Evolutionary conservation across 768 basidiomycete genomes (phyloP).

Genomic region (Mycena haematopus): DNA sequence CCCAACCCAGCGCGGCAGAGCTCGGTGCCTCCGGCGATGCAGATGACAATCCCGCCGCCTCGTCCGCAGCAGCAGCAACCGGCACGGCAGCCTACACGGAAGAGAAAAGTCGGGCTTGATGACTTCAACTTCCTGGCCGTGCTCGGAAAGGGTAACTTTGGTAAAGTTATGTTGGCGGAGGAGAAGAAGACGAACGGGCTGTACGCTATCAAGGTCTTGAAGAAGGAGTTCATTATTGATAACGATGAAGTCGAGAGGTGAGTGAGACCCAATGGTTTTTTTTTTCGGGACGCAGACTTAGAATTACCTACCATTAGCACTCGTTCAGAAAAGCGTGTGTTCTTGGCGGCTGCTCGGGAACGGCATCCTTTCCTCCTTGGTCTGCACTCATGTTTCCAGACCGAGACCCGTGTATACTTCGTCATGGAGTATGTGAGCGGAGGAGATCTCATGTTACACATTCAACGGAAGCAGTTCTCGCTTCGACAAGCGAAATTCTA

Average conservation of each 20-base stretch:
- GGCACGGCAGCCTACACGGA: slow-evolving; percentile 53
- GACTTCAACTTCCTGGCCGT: slow-evolving; percentile 99
- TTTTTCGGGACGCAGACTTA: slow-evolving; percentile 22
- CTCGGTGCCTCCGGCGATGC: slow-evolving; percentile 30
- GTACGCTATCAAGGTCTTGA: slow-evolving; percentile 99
- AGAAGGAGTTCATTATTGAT: slow-evolving; percentile 99
- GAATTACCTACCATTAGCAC: slow-evolving; percentile 74
- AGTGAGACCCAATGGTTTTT: slow-evolving; percentile 27
- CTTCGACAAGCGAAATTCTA: slow-evolving; percentile 99
- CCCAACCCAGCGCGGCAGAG: slow-evolving; percentile 27
- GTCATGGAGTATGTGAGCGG: slow-evolving; percentile 99
- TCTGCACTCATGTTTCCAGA: slow-evolving; percentile 99
- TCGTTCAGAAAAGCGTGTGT: slow-evolving; percentile 98
- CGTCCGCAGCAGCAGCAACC: slow-evolving; percentile 36
- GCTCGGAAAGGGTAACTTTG: slow-evolving; percentile 98
- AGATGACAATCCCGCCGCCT: slow-evolving; percentile 34
- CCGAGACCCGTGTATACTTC: slow-evolving; percentile 98
- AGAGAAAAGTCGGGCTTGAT: slow-evolving; percentile 93
- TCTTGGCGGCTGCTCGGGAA: slow-evolving; percentile 94
- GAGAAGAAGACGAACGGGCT: slow-evolving; percentile 90
- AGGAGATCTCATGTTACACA: slow-evolving; percentile 99
- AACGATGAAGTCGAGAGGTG: slow-evolving; percentile 99
- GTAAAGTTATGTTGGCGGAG: slow-evolving; percentile 99
- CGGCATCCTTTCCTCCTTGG: slow-evolving; percentile 97
- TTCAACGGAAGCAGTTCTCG: slow-evolving; percentile 98